A percentile compares a stretch with the other conserved stretches of the same genome.
Evolutionary conservation across 2,329 filamentous ascomycete species (phyloP).

Genomic region (Periglandula ipomoeae): DNA sequence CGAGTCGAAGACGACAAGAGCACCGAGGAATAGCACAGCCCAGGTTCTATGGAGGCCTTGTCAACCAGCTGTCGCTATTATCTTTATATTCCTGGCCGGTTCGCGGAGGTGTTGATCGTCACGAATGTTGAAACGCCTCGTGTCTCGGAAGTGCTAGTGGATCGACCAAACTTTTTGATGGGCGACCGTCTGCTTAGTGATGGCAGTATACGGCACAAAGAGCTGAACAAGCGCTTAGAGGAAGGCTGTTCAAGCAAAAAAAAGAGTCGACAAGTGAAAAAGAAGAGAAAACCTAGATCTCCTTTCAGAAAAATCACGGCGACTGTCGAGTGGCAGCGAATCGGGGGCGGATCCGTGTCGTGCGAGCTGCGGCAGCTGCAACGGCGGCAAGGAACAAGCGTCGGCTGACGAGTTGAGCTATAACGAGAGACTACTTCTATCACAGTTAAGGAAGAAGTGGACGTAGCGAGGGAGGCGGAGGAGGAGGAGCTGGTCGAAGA

Average conservation of each 20-base stretch:
- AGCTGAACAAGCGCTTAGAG: not conserved
- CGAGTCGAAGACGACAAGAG: not conserved
- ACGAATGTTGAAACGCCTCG: not conserved
- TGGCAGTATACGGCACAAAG: not conserved
- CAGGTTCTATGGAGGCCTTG: not conserved
- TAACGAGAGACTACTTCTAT: constrained; percentile 7
- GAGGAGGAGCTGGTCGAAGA: not conserved
- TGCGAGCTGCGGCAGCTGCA: not conserved
- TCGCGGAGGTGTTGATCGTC: not conserved
- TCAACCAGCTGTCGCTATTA: not conserved
- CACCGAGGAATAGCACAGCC: too few relatives aligned
- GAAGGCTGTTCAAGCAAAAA: not conserved
- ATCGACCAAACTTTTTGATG: not conserved
- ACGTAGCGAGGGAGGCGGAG: not conserved
- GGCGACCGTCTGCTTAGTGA: not conserved
- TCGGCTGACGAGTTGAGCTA: not conserved
- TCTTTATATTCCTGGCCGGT: not conserved
- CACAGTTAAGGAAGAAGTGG: constrained; percentile 2
- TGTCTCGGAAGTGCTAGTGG: not conserved
- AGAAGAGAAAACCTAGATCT: too few relatives aligned
- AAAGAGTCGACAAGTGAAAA: not conserved
- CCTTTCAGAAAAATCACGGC: not conserved
- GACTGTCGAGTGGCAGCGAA: not conserved
- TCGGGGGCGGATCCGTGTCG: not conserved
- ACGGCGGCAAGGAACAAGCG: not conserved